These are phyloP conservation scores for Solidago caesia DNA, from an alignment of 129 eudicot species.

Conservation along the genomic window DNA sequence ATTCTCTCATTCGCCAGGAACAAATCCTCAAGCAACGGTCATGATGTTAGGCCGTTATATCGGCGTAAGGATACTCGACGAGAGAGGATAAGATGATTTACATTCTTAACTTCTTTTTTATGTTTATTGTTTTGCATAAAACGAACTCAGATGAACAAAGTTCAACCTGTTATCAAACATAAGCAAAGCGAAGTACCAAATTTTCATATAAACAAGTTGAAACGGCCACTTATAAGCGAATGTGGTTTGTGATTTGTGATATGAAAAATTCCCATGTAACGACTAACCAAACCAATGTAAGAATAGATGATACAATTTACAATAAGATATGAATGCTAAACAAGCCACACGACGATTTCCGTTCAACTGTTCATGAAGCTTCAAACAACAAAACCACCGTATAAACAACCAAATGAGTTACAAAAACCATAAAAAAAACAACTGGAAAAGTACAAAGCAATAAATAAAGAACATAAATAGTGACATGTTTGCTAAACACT, in stretches of 20 bases:
- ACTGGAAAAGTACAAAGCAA: conserved; percentile 4
- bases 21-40: conserved; percentile 48
- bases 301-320: conserved; percentile 14
- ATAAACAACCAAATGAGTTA: conserved; percentile 11
- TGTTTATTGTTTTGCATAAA: no score
- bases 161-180: no score
- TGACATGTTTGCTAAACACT: conserved; percentile 15
- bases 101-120: no score
- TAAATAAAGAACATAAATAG: not conserved
- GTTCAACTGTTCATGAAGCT: conserved; percentile 9
- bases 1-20: conserved; percentile 43
- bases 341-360: not conserved
- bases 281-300: conserved; percentile 18
- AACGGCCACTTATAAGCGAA: no score
- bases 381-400: conserved; percentile 18
- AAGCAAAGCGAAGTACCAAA: no score
- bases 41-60: conserved; percentile 49
- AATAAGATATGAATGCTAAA: conserved; percentile 10
- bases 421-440: conserved; percentile 10
- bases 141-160: no score
- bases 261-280: not conserved
- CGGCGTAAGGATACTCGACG: conserved; percentile 18
- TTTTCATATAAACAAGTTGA: no score
- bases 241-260: no score
- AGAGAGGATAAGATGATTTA: not conserved